These are phyloP conservation scores for Stereocaulon alpinum DNA, from an alignment of 495 filamentous ascomycete genomes.

Conservation along the genomic window DNA sequence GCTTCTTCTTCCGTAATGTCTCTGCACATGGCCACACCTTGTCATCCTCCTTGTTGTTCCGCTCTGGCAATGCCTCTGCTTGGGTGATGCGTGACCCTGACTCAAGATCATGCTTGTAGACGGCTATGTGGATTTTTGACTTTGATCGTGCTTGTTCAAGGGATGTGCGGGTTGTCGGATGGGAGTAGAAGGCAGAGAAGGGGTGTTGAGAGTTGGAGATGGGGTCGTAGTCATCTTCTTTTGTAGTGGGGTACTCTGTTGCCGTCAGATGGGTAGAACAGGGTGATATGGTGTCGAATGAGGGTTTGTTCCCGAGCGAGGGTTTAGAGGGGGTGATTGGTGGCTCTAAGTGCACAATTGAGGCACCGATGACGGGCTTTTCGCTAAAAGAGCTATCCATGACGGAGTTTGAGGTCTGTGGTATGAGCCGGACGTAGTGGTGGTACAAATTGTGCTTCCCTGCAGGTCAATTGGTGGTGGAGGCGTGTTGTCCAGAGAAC, in stretches of 20 bases:
- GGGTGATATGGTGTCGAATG: constrained; percentile 8
- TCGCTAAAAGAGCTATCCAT: constrained; percentile 3
- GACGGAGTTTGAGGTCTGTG: background rate
- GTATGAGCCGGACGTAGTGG: background rate
- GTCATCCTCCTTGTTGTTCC: constrained; percentile 4
- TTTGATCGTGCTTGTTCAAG: constrained; percentile 18
- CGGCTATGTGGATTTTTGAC: constrained; percentile 15
- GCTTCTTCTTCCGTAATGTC: constrained; percentile 2
- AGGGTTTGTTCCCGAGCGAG: background rate
- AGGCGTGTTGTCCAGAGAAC: background rate
- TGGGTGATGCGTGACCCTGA: constrained; percentile 8
- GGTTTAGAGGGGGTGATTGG: background rate
- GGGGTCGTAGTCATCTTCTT: constrained; percentile 8
- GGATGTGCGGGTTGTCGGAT: constrained; percentile 21
- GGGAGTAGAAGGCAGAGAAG: constrained; percentile 21
- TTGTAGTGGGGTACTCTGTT: background rate
- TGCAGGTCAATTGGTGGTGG: background rate
- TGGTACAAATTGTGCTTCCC: background rate
- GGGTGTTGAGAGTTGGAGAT: constrained; percentile 13
- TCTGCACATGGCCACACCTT: constrained; percentile 9
- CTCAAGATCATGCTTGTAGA: constrained; percentile 15
- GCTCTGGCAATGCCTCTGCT: background rate
- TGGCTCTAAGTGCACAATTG: constrained; percentile 4
- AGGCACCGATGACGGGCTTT: constrained; percentile 11
- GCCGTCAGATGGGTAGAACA: constrained; percentile 11